Evolutionary conservation across 305 asterid genomes (phyloP).

Genomic region (Fraxinus ornus): DNA sequence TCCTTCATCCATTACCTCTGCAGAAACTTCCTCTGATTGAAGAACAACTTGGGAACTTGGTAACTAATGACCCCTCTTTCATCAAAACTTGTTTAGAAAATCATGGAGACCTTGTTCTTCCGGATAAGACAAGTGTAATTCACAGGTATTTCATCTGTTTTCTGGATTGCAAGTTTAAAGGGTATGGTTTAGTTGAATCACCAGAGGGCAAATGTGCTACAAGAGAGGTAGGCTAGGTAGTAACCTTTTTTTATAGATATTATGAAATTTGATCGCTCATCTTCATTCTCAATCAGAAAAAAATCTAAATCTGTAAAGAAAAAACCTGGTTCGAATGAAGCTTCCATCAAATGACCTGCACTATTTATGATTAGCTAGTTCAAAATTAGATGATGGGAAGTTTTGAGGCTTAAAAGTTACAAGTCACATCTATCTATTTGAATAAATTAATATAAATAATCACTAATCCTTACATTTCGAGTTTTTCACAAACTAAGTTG

Average conservation of each 20-base stretch:
- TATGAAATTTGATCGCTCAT: background rate
- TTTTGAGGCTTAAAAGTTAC: background rate
- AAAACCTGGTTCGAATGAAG: background rate
- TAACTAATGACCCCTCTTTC: conserved; percentile 86
- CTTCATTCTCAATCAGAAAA: conserved; percentile 9
- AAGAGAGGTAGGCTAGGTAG: conserved; percentile 6
- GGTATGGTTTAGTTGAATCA: conserved; percentile 10
- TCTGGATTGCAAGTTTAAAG: conserved; percentile 17
- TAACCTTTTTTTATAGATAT: background rate
- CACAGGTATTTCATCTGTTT: conserved; percentile 47
- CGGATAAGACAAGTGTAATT: conserved; percentile 64
- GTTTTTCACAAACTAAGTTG: background rate
- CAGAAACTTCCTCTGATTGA: conserved; percentile 85
- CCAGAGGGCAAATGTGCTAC: background rate
- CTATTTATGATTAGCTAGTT: background rate
- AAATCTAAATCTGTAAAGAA: background rate
- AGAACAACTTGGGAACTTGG: conserved; percentile 69
- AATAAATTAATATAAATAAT: background rate
- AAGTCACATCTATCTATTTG: background rate
- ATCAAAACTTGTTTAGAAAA: conserved; percentile 64
- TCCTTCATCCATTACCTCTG: conserved; percentile 25
- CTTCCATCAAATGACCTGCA: background rate
- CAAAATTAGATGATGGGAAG: background rate
- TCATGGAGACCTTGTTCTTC: conserved; percentile 57
- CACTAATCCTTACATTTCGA: background rate